Percentiles rank a stretch among this genome's conserved stretches.
phyloP scores from a whole-genome alignment of 495 filamentous ascomycete species.

The Aspergillus affinis region DNA sequence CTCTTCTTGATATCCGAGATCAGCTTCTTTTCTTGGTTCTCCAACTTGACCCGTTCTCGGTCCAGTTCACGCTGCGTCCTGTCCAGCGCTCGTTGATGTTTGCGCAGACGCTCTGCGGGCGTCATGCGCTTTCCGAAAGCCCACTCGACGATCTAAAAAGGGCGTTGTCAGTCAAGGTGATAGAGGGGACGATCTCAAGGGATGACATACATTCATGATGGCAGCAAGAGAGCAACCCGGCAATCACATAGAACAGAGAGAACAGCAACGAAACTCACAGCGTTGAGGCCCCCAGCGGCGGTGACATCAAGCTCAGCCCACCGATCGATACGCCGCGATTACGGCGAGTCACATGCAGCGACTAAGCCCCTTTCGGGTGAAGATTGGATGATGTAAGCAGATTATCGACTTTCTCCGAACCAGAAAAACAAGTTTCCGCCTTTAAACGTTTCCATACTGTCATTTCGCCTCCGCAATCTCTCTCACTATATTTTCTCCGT shows the following conservation, averaged over 20 bases:
- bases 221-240: constrained; percentile 2
- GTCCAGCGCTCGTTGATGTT: constrained; percentile 94
- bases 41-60: constrained; percentile 87
- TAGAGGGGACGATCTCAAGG: constrained; percentile 1
- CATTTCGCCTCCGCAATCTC: background rate
- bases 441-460: background rate
- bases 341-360: background rate
- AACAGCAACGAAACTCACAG: background rate
- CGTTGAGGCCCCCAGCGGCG: background rate
- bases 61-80: constrained; percentile 96
- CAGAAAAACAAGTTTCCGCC: constrained; percentile 8
- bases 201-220: constrained; percentile 60
- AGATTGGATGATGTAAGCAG: background rate
- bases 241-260: constrained; percentile 16
- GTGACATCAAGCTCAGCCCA: constrained; percentile 2
- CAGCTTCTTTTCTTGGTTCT: constrained; percentile 97
- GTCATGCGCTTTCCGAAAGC: constrained; percentile 99
- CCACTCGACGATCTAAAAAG: constrained; percentile 85
- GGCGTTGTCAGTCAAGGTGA: constrained; percentile 21
- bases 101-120: constrained; percentile 91
- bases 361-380: background rate
- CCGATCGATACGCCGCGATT: background rate
- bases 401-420: constrained; percentile 11
- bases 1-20: constrained; percentile 95
- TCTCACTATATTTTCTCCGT: background rate